Conservation (phyloP, 805 yeast genomes). For the Wickerhamiella domercqiae region DNA sequence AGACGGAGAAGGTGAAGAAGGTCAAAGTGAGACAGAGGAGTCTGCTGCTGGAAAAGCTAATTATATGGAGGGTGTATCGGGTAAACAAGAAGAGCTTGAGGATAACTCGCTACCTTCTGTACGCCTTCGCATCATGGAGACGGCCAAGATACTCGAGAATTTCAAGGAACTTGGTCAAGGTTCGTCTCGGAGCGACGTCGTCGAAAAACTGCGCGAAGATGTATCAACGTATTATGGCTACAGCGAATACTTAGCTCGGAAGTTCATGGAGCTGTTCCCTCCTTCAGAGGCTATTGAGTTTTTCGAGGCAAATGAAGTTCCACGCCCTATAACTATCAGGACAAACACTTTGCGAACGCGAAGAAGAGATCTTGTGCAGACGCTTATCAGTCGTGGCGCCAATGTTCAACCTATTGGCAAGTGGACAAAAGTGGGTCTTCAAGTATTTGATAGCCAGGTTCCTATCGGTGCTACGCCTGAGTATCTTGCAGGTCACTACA, state of each 20-base stretch:
- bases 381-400: constrained; percentile 90
- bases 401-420: constrained; percentile 92
- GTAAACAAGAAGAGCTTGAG: constrained; percentile 12
- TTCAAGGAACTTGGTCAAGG: constrained; percentile 48
- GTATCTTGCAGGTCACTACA: constrained; percentile 93
- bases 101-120: constrained; percentile 39
- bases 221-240: constrained; percentile 91
- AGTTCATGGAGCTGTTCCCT: constrained; percentile 76
- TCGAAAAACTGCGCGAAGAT: constrained; percentile 63
- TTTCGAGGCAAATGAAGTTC: constrained; percentile 94
- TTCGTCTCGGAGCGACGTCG: constrained; percentile 69
- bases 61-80: constrained; percentile 11
- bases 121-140: constrained; percentile 89
- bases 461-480: constrained; percentile 99
- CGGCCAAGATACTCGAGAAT: constrained; percentile 85
- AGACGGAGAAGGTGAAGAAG: constrained; percentile 11
- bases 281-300: constrained; percentile 97
- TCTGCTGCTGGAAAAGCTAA: constrained; percentile 14
- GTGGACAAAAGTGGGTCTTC: constrained; percentile 98
- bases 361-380: constrained; percentile 90
- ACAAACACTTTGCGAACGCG: constrained; percentile 92
- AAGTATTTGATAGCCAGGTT: constrained; percentile 95
- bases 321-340: constrained; percentile 92
- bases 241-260: constrained; percentile 81
- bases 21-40: constrained; percentile 11